Conservation (phyloP, 768 basidiomycete species). For the Leccinum truebloodii region DNA sequence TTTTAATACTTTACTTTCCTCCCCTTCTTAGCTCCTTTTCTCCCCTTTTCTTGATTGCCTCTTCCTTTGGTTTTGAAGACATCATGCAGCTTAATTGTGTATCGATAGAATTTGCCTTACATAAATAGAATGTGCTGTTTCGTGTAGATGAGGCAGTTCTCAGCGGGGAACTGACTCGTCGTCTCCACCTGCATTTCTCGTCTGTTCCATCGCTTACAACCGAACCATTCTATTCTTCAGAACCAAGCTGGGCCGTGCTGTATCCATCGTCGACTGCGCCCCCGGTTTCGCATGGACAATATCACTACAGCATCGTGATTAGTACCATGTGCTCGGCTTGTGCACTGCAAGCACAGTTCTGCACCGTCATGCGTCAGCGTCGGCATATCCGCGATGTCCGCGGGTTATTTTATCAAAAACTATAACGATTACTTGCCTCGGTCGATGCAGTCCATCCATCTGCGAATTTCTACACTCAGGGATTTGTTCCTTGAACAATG, state of each 20-base stretch:
- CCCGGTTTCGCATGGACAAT: too few relatives aligned
- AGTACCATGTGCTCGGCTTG: slow-evolving; percentile 90
- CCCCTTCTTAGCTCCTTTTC: too few relatives aligned
- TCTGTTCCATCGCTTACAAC: neutral
- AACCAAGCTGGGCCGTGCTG: too few relatives aligned
- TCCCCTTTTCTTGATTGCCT: neutral
- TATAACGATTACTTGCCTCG: slow-evolving; percentile 47
- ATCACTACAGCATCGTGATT: slow-evolving; percentile 49
- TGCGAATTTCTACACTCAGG: slow-evolving; percentile 75
- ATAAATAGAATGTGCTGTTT: neutral
- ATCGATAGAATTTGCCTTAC: neutral
- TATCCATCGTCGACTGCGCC: too few relatives aligned
- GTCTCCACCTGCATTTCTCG: neutral
- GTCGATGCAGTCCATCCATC: slow-evolving; percentile 96
- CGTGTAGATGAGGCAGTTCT: neutral
- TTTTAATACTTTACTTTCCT: too few relatives aligned
- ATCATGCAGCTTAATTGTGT: slow-evolving; percentile 15
- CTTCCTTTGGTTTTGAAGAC: neutral
- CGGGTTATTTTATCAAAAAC: neutral
- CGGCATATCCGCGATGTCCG: neutral
- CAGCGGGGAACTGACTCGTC: neutral
- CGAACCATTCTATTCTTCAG: neutral
- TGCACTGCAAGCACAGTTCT: slow-evolving; percentile 82
- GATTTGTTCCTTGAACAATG: slow-evolving; percentile 72
- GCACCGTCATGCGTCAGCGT: slow-evolving; percentile 2